These are phyloP conservation scores for Exophiala mesophila DNA, from an alignment of 2,329 filamentous ascomycete genomes.

Conservation along the genomic window DNA sequence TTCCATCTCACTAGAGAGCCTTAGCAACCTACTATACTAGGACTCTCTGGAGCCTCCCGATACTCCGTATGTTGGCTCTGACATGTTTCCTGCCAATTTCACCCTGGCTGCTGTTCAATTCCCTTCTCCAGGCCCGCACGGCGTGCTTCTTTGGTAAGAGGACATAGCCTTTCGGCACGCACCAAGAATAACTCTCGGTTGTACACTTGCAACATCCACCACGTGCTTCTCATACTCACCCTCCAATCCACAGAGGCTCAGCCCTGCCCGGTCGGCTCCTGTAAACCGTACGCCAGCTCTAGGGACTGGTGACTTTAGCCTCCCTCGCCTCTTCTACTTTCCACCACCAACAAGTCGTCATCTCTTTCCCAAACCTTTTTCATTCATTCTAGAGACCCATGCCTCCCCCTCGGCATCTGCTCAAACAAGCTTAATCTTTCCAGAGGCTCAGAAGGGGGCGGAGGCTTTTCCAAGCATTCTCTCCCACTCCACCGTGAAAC, in stretches of 20 bases:
- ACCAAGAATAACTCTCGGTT: constrained; percentile 21
- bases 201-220: constrained; percentile 15
- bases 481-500: constrained; percentile 25
- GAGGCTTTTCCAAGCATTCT: constrained; percentile 26
- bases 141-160: constrained; percentile 5
- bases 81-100: constrained; percentile 20
- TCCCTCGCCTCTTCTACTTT: constrained; percentile 16
- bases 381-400: constrained; percentile 20
- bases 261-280: constrained; percentile 12
- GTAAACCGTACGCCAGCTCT: constrained; percentile 16
- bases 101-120: constrained; percentile 23
- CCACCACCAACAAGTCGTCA: constrained; percentile 26
- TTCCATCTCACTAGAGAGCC: constrained; percentile 6
- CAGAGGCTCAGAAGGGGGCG: constrained; percentile 29
- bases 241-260: constrained; percentile 12
- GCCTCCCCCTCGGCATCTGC: constrained; percentile 19
- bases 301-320: constrained; percentile 15
- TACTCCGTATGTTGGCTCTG: too few relatives aligned
- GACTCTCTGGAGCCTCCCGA: constrained; percentile 11
- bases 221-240: constrained; percentile 11
- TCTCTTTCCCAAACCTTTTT: constrained; percentile 22
- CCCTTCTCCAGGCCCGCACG: constrained; percentile 7
- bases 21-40: constrained; percentile 15
- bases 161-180: constrained; percentile 4
- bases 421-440: constrained; percentile 27